Percentiles rank a stretch among this genome's conserved stretches.
Conservation (phyloP, 106 monocot genomes). For the Platanthera guangdongensis region DNA sequence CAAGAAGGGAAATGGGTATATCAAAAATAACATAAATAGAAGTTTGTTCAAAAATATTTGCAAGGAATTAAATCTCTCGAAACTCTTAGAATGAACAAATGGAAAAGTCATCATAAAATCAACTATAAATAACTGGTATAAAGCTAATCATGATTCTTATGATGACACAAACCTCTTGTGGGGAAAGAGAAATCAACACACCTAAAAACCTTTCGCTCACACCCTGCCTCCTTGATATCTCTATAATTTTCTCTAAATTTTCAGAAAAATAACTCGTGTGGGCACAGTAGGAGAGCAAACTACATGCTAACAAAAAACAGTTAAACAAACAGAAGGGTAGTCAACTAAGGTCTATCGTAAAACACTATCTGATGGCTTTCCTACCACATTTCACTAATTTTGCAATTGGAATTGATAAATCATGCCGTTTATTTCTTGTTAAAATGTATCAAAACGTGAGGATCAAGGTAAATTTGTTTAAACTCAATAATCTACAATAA, state of each 20-base stretch:
- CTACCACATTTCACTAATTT: not conserved
- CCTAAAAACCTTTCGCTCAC: not conserved
- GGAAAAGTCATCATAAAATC: not conserved
- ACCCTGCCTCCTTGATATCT: not conserved
- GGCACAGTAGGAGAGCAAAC: not conserved
- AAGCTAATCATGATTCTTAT: not conserved
- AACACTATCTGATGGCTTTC: not conserved
- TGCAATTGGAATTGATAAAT: not conserved
- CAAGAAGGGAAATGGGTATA: no score
- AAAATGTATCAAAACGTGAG: not conserved
- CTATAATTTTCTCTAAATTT: not conserved
- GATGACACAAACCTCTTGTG: no score
- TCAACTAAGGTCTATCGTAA: not conserved
- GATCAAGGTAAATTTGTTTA: not conserved
- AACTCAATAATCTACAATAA: not conserved
- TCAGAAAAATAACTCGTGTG: not conserved
- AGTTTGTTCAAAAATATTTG: not conserved
- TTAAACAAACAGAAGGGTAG: not conserved
- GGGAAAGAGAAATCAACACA: not conserved
- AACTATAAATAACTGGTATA: not conserved
- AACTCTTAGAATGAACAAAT: not conserved
- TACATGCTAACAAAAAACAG: not conserved
- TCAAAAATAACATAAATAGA: not conserved
- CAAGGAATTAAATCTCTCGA: not conserved
- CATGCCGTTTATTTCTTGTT: not conserved